Base-by-base conservation (phyloP, 352 stramenopile species). In the Globisporangium nunn region DNA sequence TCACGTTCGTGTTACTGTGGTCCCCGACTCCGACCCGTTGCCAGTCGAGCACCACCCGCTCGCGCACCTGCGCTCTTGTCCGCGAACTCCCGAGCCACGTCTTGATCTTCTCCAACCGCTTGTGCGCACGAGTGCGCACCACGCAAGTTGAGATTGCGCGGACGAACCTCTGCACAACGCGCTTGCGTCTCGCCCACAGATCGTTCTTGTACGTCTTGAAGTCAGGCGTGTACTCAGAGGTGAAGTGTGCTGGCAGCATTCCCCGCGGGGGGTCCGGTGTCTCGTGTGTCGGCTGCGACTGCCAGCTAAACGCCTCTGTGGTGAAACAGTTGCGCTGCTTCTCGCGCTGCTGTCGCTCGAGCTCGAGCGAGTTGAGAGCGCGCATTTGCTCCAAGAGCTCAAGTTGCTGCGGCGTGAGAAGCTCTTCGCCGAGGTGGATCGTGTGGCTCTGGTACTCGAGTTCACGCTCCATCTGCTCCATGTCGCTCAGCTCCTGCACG, bases 151-250 rank as follows among this genome's bases (percentile, higher is more conserved):
- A 92, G 6, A 96, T 74, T 4, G 78, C 74, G 17, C 83, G 72
- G 17, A 89, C 56, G 18, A 95, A 61, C n/a, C 81, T 70, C 63
- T 87, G 78, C 5, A 85, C 62, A 35, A 88, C 59, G 39, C 80
- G 83, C 39, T 85, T 78, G 37, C 84, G 81, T 11, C 82, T 69
- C 1, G 59, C 54, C 89, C 87, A 96, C 59, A 96, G 50, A 59
- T 96, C 85, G 58, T 95, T 96, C 67, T 90, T 88, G 70, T 94
- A 89, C 30, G 61, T 58, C 56, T 96, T 94, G 54, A 91, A 97
- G 49, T 94, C 81, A 0, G 78, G 76, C 6, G 40, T 44, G 55
- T 78, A 67, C 6, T 50, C 50, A 1, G 68, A 58, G 35, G 56
- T 39, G 31, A 75, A 82, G 37, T 82, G 63, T 4, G 68, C 81